Conservation (phyloP, 768 basidiomycete genomes). For the Lactifluus pinguis region DNA sequence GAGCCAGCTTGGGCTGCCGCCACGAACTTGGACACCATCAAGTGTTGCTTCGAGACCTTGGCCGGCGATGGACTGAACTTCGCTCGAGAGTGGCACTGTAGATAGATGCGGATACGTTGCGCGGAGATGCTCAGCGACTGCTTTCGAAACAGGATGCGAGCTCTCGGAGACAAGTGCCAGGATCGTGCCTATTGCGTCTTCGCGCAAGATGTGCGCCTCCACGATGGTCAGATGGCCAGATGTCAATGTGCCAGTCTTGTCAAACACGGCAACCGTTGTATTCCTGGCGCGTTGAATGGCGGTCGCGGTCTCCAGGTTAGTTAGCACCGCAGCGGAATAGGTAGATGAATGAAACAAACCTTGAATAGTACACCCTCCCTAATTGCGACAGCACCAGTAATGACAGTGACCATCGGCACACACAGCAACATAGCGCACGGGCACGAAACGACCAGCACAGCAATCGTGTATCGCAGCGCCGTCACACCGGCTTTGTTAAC, state of each 20-base stretch:
- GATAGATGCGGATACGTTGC: background rate
- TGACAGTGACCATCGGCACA: conserved; percentile 30
- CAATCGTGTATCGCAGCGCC: conserved; percentile 43
- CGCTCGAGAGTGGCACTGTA: conserved; percentile 4
- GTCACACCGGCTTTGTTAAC: conserved; percentile 24
- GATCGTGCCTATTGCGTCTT: conserved; percentile 22
- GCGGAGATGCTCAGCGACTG: conserved; percentile 27
- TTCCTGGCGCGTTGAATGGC: conserved; percentile 21
- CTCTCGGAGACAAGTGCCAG: conserved; percentile 27
- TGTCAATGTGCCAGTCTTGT: conserved; percentile 56
- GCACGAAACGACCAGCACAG: conserved; percentile 43
- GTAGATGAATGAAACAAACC: conserved; percentile 1
- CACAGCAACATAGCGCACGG: conserved; percentile 39
- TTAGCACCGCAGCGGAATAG: background rate
- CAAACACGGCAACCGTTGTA: conserved; percentile 40
- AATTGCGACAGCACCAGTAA: conserved; percentile 27
- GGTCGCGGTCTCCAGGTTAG: conserved; percentile 4
- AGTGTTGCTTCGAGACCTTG: conserved; percentile 30
- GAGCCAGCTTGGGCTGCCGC: conserved; percentile 32
- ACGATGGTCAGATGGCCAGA: conserved; percentile 33
- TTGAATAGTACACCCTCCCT: conserved; percentile 28
- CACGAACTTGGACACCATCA: conserved; percentile 27
- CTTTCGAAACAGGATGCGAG: conserved; percentile 31
- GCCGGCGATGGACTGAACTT: conserved; percentile 28
- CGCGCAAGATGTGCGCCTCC: conserved; percentile 25